phyloP scores from a whole-genome alignment of 2,329 filamentous ascomycete genomes.

The Stagonosporopsis chrysanthemi region DNA sequence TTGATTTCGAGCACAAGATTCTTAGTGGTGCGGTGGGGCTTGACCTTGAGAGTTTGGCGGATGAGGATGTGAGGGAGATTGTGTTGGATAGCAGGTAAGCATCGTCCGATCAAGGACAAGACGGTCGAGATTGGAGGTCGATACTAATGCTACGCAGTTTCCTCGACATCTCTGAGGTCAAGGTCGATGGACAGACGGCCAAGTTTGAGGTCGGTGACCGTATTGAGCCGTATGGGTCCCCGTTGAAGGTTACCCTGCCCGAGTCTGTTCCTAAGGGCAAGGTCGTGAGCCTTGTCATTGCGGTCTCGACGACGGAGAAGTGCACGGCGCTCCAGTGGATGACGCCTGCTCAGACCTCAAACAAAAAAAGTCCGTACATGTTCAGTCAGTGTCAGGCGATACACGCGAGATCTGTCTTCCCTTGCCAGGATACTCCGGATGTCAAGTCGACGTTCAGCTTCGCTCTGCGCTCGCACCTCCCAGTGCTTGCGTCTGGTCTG shows the following conservation, averaged over 20 bases:
- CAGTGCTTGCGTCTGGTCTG: slow-evolving; percentile 91
- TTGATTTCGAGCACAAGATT: slow-evolving; percentile 82
- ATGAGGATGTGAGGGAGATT: slow-evolving; percentile 76
- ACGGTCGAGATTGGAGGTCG: not conserved
- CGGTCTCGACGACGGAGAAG: slow-evolving; percentile 78
- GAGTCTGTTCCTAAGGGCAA: slow-evolving; percentile 56
- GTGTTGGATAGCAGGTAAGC: slow-evolving; percentile 78
- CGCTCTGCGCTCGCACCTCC: slow-evolving; percentile 82
- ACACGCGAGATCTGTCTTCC: slow-evolving; percentile 90
- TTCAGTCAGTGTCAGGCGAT: slow-evolving; percentile 98
- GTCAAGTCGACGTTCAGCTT: slow-evolving; percentile 96
- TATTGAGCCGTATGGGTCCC: slow-evolving; percentile 76
- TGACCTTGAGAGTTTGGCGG: slow-evolving; percentile 77
- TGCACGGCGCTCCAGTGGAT: slow-evolving; percentile 97
- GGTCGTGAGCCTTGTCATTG: slow-evolving; percentile 56
- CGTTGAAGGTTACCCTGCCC: slow-evolving; percentile 67
- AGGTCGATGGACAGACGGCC: slow-evolving; percentile 68
- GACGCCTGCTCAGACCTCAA: slow-evolving; percentile 89
- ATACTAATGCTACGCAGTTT: slow-evolving; percentile 55
- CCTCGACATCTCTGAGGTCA: slow-evolving; percentile 75
- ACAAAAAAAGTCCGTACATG: slow-evolving; percentile 96
- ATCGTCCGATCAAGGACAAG: too few relatives aligned
- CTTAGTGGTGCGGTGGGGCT: slow-evolving; percentile 80
- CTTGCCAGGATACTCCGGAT: slow-evolving; percentile 96
- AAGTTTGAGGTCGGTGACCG: slow-evolving; percentile 76